Conservation (phyloP, 495 filamentous ascomycete species). For the Neurospora tetraspora region DNA sequence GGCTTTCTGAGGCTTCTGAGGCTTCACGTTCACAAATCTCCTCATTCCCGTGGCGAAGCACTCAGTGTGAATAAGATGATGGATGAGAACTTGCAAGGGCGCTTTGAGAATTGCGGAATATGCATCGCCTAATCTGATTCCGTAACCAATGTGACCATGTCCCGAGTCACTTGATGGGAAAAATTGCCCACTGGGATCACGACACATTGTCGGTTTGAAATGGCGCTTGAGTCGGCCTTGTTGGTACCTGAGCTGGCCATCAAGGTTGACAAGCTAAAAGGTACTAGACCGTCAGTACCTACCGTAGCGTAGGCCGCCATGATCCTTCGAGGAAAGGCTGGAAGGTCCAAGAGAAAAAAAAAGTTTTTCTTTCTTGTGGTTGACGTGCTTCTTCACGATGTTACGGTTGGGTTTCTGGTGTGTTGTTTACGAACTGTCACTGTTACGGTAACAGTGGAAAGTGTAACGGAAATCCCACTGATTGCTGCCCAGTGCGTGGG, state of each 20-base stretch:
- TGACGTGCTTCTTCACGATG: not conserved
- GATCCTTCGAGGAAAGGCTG: not conserved
- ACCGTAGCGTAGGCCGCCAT: not conserved
- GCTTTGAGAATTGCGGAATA: not conserved
- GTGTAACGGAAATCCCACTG: not conserved
- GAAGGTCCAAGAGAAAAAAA: not conserved
- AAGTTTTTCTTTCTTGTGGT: not conserved
- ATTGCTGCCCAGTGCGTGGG: not conserved
- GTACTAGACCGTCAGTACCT: not conserved
- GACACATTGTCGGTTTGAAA: not conserved
- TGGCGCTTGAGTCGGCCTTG: too few species aligned
- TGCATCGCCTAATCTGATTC: not conserved
- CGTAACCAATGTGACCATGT: not conserved
- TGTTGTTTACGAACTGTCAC: not conserved
- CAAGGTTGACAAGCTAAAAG: not conserved
- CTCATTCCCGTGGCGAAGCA: not conserved
- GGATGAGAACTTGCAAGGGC: too few species aligned
- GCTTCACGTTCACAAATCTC: not conserved
- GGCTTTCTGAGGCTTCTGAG: not conserved
- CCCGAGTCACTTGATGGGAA: not conserved
- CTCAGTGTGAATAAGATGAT: not conserved
- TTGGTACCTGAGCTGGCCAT: not conserved
- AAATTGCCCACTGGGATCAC: not conserved
- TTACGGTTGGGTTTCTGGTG: not conserved
- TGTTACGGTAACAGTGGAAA: not conserved